Evolutionary conservation across 169 alveolate species (phyloP).

Genomic region (Plasmodium fragile): DNA sequence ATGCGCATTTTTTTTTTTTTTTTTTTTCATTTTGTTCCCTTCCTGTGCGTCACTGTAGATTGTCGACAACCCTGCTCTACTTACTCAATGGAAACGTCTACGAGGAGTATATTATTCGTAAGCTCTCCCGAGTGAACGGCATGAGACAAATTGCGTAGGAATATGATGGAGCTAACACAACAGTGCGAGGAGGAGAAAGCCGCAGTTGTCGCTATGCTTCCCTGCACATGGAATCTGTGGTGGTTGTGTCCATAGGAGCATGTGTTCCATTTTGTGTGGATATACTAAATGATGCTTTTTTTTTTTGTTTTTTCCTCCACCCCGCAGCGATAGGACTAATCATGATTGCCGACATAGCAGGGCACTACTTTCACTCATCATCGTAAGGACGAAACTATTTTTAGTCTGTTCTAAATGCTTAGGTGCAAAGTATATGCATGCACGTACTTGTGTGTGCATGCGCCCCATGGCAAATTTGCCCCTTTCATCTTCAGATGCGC

Average conservation of each 20-base stretch:
- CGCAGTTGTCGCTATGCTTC: background rate
- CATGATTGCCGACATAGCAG: conserved; percentile 78
- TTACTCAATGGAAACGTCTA: conserved; percentile 64
- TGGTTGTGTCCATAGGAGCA: background rate
- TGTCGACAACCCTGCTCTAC: conserved; percentile 64
- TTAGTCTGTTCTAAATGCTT: background rate
- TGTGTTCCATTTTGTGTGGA: background rate
- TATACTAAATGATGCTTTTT: background rate
- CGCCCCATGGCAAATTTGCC: background rate
- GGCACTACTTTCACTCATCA: conserved; percentile 73
- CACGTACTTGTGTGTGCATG: background rate
- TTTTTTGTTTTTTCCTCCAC: conserved; percentile 5
- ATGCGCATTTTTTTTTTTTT: background rate
- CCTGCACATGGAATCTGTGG: background rate
- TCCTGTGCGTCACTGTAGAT: conserved; percentile 13
- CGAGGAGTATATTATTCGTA: conserved; percentile 52
- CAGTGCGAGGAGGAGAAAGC: background rate
- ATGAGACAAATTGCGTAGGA: background rate
- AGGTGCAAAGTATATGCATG: background rate
- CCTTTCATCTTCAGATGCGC: conserved; percentile 42
- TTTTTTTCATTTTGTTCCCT: background rate
- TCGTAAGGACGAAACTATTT: conserved; percentile 55
- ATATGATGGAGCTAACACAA: background rate
- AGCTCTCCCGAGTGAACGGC: background rate
- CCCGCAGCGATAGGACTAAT: conserved; percentile 54